Conservation (phyloP, 2,329 filamentous ascomycete genomes). For the Hawksworthiomyces lignivorus region DNA sequence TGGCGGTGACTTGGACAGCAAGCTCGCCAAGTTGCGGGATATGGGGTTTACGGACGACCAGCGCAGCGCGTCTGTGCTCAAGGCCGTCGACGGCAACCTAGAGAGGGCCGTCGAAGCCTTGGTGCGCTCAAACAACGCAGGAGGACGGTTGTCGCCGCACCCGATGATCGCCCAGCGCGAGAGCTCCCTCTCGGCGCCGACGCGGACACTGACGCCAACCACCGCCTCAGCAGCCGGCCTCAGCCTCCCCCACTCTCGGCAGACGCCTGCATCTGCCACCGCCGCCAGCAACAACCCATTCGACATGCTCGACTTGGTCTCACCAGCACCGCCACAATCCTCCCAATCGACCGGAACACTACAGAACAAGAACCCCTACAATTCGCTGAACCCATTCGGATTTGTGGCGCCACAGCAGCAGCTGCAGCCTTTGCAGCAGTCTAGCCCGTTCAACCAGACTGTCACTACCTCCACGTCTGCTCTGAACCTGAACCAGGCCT, state of each 20-base stretch:
- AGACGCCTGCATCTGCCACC: constrained; percentile 27
- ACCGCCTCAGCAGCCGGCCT: constrained; percentile 19
- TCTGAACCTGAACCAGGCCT: constrained; percentile 52
- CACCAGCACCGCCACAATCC: constrained; percentile 49
- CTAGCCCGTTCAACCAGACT: constrained; percentile 13
- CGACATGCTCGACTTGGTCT: constrained; percentile 55
- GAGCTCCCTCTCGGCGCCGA: constrained; percentile 34
- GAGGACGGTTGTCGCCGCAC: constrained; percentile 15
- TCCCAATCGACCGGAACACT: constrained; percentile 58
- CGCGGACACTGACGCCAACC: constrained; percentile 48
- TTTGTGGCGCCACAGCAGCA: constrained; percentile 25
- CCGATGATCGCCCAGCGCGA: constrained; percentile 38
- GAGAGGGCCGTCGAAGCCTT: constrained; percentile 81
- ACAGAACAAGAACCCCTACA: constrained; percentile 49
- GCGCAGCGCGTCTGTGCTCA: constrained; percentile 70
- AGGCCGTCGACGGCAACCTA: constrained; percentile 75
- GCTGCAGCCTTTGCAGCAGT: constrained; percentile 25
- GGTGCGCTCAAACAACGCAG: constrained; percentile 70
- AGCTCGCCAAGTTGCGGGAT: constrained; percentile 69
- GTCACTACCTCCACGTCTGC: constrained; percentile 18
- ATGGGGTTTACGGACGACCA: constrained; percentile 88
- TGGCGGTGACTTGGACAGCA: constrained; percentile 55
- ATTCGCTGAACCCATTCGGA: constrained; percentile 61
- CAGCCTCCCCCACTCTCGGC: constrained; percentile 17
- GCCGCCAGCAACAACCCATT: constrained; percentile 52